Percentiles rank a stretch among this genome's conserved stretches.
Conservation (phyloP, 2,329 filamentous ascomycete species). For the Diaporthe nobilis region DNA sequence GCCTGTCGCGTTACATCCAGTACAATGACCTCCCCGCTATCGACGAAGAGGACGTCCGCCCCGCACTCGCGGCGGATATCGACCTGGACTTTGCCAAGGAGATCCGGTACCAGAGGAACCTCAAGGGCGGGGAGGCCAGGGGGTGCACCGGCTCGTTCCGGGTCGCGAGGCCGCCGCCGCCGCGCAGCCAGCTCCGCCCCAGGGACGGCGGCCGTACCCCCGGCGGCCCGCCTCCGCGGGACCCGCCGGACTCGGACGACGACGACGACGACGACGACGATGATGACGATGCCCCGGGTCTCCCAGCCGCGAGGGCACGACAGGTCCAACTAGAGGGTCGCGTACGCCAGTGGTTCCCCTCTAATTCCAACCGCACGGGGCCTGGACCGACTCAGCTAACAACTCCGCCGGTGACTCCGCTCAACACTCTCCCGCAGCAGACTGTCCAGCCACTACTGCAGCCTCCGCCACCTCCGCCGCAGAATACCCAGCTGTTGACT, state of each 20-base stretch:
- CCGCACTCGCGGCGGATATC: background rate
- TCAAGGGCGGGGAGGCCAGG: conserved; percentile 8
- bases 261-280: background rate
- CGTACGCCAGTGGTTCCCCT: background rate
- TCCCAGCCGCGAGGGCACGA: background rate
- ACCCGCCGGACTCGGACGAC: background rate
- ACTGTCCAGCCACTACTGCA: background rate
- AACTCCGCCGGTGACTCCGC: background rate
- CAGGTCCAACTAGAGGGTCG: background rate
- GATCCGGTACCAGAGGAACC: background rate
- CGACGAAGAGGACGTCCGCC: conserved; percentile 16
- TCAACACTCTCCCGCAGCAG: background rate
- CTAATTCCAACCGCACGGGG: background rate
- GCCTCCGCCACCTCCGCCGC: background rate
- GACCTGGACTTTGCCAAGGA: conserved; percentile 26
- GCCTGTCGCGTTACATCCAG: conserved; percentile 33
- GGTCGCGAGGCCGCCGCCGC: conserved; percentile 11
- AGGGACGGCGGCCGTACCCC: background rate
- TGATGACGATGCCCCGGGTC: background rate
- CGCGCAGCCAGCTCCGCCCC: background rate
- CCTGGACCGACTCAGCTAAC: background rate
- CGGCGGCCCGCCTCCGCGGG: background rate
- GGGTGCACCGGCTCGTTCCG: conserved; percentile 7
- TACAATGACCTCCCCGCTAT: conserved; percentile 1
- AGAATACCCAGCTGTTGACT: background rate